Evolutionary conservation across 371 early-diverging fungal species (phyloP), one percentile per base, ranked within the genome.

Genomic region (Fennellomyces sp.): DNA sequence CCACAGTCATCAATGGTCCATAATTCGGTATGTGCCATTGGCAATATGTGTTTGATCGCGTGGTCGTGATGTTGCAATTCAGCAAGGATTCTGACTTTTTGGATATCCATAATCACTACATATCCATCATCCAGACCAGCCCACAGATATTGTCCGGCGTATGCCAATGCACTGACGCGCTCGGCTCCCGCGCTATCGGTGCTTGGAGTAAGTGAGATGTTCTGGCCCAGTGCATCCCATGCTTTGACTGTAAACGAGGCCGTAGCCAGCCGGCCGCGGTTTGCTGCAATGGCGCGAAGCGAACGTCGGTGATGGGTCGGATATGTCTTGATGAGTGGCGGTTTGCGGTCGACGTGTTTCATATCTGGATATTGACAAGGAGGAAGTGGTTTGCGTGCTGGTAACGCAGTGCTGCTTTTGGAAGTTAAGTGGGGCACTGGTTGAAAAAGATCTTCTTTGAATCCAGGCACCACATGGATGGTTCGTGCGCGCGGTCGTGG

Each of bases 1-100:
- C 93, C 93, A 38, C 71, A 76, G n/a, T 90, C 90, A 57, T 92
- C 93, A 13, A 92, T 61, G 0, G 92, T 88, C 89, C 88, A 91
- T 48, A 94, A 67, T 29, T 86, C 80, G 10, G 8, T 35, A 39
- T 81, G 75, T 11, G 60, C 52, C 26, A 77, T 63, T 7, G 86
- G 80, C 48, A 92, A 60, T 21, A 94, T 83, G 23, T 45, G 45
- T 21, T 45, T 45, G 45, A 45, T 25, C 0, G 45, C 71, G 2
- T 76, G 27, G 19, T 52, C 52, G 25, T 52, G 52, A 17, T 35
- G 21, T n/a, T 36, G 52, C 29, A 52, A 3, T 15, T 52, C 52
- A 2, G 31, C 35, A 66, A 26, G 62, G 68, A 58, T 92, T 91
- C 4, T 74, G 71, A 25, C 73, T 75, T 4, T 69, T 52, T 13